These are phyloP conservation scores for Rossbeevera mucosa DNA, from an alignment of 768 basidiomycete genomes.

Conservation along the genomic window DNA sequence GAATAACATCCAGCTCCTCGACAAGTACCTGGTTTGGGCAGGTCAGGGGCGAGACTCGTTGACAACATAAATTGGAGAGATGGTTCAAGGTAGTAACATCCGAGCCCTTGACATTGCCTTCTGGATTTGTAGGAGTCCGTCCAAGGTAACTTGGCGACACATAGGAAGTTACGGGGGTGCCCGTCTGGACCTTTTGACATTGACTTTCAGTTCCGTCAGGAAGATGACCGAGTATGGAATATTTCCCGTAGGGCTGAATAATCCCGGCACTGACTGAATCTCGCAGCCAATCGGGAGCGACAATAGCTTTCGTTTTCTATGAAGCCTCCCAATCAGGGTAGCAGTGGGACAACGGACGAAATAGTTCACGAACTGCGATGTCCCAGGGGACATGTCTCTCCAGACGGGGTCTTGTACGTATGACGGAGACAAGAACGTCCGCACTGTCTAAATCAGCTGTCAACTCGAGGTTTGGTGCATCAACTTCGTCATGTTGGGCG, in stretches of 20 bases:
- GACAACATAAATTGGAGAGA: slow-evolving; percentile 49
- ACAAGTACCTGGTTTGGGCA: slow-evolving; percentile 67
- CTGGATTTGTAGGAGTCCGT: slow-evolving; percentile 19
- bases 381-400: slow-evolving; percentile 67
- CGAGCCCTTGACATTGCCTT: slow-evolving; percentile 3
- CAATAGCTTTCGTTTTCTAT: slow-evolving; percentile 64
- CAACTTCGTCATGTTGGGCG: not conserved
- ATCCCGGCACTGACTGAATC: slow-evolving; percentile 47
- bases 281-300: slow-evolving; percentile 67
- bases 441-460: slow-evolving; percentile 44
- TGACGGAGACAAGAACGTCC: slow-evolving; percentile 61
- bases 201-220: slow-evolving; percentile 41
- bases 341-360: not conserved
- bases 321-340: slow-evolving; percentile 1
- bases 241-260: slow-evolving; percentile 48
- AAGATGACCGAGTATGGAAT: slow-evolving; percentile 52
- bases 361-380: slow-evolving; percentile 48
- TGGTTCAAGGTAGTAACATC: slow-evolving; percentile 23
- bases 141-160: not conserved
- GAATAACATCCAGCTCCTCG: slow-evolving; percentile 54
- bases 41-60: slow-evolving; percentile 58
- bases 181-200: slow-evolving; percentile 34
- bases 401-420: slow-evolving; percentile 62
- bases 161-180: not conserved
- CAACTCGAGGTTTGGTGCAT: slow-evolving; percentile 29